Percentiles rank a stretch among this genome's conserved stretches.
These are phyloP conservation scores for Biancaea sappan DNA, from an alignment of 306 rosid genomes.

Conservation along the genomic window DNA sequence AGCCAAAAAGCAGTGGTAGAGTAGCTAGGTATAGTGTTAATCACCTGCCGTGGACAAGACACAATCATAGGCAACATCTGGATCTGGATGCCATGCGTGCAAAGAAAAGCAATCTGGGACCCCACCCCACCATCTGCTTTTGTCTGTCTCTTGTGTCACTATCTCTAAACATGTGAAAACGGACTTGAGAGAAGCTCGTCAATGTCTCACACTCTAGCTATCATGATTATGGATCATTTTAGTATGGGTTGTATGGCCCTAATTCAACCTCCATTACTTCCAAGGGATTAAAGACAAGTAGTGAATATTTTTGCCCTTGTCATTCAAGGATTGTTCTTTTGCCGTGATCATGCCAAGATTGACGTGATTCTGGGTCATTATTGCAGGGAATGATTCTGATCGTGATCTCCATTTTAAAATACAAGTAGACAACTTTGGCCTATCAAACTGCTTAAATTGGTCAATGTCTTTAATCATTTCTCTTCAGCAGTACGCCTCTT, in stretches of 20 bases:
- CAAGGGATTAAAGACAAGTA: background rate
- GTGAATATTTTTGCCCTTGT: background rate
- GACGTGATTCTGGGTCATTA: constrained; percentile 49
- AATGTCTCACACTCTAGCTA: constrained; percentile 4
- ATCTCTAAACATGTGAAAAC: constrained; percentile 22
- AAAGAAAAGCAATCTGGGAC: constrained; percentile 31
- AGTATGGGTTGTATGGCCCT: constrained; percentile 6
- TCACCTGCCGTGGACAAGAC: constrained; percentile 27
- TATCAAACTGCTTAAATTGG: constrained; percentile 38
- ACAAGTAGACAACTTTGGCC: constrained; percentile 42
- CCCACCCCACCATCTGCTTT: constrained; percentile 48
- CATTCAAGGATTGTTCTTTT: background rate
- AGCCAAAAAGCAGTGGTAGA: background rate
- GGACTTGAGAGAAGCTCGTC: constrained; percentile 24
- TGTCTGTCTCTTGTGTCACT: constrained; percentile 35
- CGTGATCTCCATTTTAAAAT: constrained; percentile 27
- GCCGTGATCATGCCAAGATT: constrained; percentile 45
- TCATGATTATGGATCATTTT: constrained; percentile 16
- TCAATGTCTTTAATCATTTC: constrained; percentile 55
- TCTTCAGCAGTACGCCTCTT: background rate
- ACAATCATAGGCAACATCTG: constrained; percentile 34
- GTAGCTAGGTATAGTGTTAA: background rate
- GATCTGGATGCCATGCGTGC: constrained; percentile 38
- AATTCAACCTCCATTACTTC: background rate
- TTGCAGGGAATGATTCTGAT: constrained; percentile 46